Evolutionary conservation across 176 grass and related monocot species (phyloP).

Genomic region (Rhynchospora breviuscula): DNA sequence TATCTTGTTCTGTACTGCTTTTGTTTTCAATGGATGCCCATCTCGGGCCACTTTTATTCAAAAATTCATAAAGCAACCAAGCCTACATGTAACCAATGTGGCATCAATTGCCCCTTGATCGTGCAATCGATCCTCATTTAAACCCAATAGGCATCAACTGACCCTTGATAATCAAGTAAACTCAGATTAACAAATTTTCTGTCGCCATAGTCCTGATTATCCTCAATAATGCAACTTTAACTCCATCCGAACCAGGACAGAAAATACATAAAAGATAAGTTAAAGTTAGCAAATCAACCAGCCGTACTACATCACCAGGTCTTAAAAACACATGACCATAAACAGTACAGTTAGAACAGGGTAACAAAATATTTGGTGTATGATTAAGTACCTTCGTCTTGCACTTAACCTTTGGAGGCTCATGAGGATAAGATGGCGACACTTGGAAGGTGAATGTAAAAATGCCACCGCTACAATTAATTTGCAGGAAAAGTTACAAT

Average conservation of each 20-base stretch:
- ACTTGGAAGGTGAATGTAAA: slow-evolving; percentile 84
- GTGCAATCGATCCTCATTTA: not conserved
- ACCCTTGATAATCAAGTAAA: not conserved
- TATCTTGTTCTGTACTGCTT: too few relatives aligned
- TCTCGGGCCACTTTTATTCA: not conserved
- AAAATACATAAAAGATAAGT: not conserved
- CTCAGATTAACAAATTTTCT: not conserved
- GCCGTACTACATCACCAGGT: not conserved
- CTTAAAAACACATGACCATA: not conserved
- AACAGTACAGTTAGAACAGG: not conserved
- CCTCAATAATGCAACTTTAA: not conserved
- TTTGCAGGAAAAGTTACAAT: not conserved
- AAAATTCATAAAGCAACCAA: not conserved
- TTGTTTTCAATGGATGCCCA: too few relatives aligned
- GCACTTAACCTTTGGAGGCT: slow-evolving; percentile 89
- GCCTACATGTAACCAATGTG: too few relatives aligned
- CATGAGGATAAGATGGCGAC: slow-evolving; percentile 79
- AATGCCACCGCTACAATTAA: slow-evolving; percentile 48
- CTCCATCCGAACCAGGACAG: not conserved
- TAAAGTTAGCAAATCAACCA: not conserved
- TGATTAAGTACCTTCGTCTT: slow-evolving; percentile 71
- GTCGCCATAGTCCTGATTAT: not conserved
- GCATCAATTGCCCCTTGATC: too few relatives aligned
- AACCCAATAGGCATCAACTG: not conserved
- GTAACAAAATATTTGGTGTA: not conserved